Conservation (phyloP, 139 green algal genomes). For the Micractinium sp. region DNA sequence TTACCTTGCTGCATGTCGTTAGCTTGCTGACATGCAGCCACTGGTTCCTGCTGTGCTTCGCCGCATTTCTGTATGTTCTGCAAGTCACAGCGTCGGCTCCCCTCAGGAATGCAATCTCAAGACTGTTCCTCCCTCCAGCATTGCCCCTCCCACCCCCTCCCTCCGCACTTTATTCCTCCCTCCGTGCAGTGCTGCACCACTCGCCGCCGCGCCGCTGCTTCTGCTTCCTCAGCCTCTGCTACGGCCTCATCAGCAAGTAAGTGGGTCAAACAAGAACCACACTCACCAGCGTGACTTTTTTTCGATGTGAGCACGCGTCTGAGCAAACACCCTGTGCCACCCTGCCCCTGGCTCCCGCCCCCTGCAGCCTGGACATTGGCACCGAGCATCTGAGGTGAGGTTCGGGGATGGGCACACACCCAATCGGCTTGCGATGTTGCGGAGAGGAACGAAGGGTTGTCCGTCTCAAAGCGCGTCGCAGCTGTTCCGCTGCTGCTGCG, state of each 20-base stretch:
- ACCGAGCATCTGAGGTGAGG: slow-evolving; percentile 81
- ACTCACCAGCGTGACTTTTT: no score
- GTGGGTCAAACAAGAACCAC: not conserved
- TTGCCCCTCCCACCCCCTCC: not conserved
- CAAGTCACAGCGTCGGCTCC: not conserved
- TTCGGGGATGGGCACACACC: not conserved
- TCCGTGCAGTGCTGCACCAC: slow-evolving; percentile 65
- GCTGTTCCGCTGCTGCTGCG: not conserved
- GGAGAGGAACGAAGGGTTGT: no score
- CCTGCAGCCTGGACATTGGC: slow-evolving; percentile 69
- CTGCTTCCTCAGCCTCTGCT: slow-evolving; percentile 73
- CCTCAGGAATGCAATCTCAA: not conserved
- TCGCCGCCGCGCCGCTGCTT: slow-evolving; percentile 54
- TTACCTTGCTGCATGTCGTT: not conserved
- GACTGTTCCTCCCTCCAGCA: not conserved
- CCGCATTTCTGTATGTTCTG: not conserved
- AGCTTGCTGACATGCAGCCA: not conserved
- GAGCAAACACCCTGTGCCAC: no score
- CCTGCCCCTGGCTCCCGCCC: not conserved
- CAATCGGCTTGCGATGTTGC: no score
- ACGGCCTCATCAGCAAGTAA: slow-evolving; percentile 73
- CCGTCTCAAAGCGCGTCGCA: no score
- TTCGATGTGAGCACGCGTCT: no score
- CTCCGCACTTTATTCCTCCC: not conserved
- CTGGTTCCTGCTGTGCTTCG: not conserved